Evolutionary conservation across 2,329 filamentous ascomycete species (phyloP).

Genomic region (Penicillium janthinellum): DNA sequence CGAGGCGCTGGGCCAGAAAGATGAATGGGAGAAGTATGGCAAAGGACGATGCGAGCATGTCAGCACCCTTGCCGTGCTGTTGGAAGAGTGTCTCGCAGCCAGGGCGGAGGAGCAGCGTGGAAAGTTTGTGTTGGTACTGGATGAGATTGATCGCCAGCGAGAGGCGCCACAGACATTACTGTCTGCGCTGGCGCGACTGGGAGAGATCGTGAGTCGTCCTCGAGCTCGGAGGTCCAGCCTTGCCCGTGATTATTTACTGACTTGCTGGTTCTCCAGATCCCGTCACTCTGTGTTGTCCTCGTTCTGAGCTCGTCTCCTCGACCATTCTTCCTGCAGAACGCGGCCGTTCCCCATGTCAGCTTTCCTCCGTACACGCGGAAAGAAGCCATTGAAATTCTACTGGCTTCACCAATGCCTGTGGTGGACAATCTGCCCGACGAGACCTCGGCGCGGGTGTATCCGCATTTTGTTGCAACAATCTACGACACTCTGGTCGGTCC

Average conservation of each 20-base stretch:
- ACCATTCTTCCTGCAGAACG: constrained; percentile 67
- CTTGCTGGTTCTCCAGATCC: constrained; percentile 60
- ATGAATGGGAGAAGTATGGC: constrained; percentile 49
- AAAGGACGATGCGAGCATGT: constrained; percentile 75
- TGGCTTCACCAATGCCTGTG: constrained; percentile 52
- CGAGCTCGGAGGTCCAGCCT: background rate
- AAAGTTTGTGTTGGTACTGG: constrained; percentile 81
- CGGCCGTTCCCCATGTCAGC: constrained; percentile 73
- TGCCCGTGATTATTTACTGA: background rate
- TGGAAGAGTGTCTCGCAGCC: constrained; percentile 52
- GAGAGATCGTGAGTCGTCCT: constrained; percentile 67
- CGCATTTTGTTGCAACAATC: constrained; percentile 77
- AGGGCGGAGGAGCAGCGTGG: constrained; percentile 35
- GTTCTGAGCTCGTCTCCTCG: constrained; percentile 70
- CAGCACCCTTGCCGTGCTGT: constrained; percentile 71
- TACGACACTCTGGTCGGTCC: constrained; percentile 84
- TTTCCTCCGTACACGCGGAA: constrained; percentile 83
- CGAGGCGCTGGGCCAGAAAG: constrained; percentile 37
- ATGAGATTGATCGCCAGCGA: constrained; percentile 81
- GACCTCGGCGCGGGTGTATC: constrained; percentile 43
- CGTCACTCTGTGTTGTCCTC: constrained; percentile 73
- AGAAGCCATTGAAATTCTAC: constrained; percentile 76
- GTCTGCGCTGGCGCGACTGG: constrained; percentile 76
- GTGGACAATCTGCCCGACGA: constrained; percentile 35
- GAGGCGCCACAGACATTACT: constrained; percentile 78